A percentile compares a stretch with the other conserved stretches of the same genome.
phyloP scores from a whole-genome alignment of 2,329 filamentous ascomycete species.

The Paecilomyces sp. region DNA sequence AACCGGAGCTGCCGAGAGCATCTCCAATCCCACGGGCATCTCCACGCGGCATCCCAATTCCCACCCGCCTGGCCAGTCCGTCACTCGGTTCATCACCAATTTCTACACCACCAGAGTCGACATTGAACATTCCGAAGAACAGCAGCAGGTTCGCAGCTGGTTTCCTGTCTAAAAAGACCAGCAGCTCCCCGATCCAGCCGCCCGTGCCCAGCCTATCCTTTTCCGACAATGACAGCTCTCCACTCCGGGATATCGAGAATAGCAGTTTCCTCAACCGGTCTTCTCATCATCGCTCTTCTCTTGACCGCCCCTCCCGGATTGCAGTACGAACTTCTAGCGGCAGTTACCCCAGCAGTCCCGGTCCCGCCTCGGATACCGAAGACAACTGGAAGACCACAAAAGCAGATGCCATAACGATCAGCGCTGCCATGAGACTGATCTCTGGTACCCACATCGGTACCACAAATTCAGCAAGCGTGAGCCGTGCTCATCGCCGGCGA shows the following conservation, averaged over 20 bases:
- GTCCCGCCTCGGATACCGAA: constrained; percentile 40
- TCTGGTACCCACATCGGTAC: constrained; percentile 37
- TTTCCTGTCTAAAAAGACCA: constrained; percentile 66
- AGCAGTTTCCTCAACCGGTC: constrained; percentile 43
- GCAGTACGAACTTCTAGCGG: constrained; percentile 33
- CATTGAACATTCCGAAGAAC: constrained; percentile 57
- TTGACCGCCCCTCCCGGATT: constrained; percentile 26
- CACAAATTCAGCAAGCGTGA: constrained; percentile 28
- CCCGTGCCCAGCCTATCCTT: constrained; percentile 55
- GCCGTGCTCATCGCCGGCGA: constrained; percentile 46
- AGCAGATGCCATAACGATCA: constrained; percentile 48
- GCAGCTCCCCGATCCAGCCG: constrained; percentile 57
- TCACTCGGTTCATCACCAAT: constrained; percentile 49
- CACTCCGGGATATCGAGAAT: constrained; percentile 47
- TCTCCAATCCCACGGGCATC: constrained; percentile 36
- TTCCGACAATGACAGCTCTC: constrained; percentile 51
- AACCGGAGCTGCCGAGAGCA: constrained; percentile 41
- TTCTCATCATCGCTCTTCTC: constrained; percentile 26
- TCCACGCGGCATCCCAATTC: constrained; percentile 33
- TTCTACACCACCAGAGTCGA: constrained; percentile 50
- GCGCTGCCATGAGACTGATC: constrained; percentile 51
- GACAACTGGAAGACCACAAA: constrained; percentile 41
- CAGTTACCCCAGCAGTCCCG: constrained; percentile 24
- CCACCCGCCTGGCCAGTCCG: constrained; percentile 26
- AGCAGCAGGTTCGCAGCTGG: constrained; percentile 79